phyloP scores from a whole-genome alignment of 1,139 yeast genomes.

The Pneumocystis oryctolagi region DNA sequence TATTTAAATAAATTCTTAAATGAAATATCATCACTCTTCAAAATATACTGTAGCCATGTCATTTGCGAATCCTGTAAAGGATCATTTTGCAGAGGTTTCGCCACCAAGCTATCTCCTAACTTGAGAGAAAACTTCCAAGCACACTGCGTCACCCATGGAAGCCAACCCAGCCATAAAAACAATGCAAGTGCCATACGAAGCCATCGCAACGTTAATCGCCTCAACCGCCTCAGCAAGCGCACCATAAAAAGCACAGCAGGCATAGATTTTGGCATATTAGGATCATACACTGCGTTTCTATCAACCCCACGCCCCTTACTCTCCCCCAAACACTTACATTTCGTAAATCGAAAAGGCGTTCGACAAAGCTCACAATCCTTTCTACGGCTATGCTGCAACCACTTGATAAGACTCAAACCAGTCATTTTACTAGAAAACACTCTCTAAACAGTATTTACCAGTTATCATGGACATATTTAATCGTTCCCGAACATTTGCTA shows the following conservation, averaged over 20 bases:
- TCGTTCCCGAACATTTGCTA: constrained; percentile 72
- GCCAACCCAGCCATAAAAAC: constrained; percentile 8
- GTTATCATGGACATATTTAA: constrained; percentile 82
- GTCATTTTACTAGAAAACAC: background rate
- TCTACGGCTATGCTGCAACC: constrained; percentile 58
- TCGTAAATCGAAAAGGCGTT: constrained; percentile 54
- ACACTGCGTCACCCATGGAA: background rate
- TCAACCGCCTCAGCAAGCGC: background rate
- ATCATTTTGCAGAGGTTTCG: background rate
- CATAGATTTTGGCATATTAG: constrained; percentile 8
- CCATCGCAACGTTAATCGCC: background rate
- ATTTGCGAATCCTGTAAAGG: background rate
- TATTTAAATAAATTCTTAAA: background rate
- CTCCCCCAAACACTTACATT: constrained; percentile 19
- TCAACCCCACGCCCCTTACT: background rate
- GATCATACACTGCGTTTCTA: constrained; percentile 3
- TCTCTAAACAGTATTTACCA: constrained; percentile 30
- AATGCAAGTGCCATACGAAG: constrained; percentile 4
- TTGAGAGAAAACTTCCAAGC: background rate
- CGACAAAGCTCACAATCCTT: constrained; percentile 83
- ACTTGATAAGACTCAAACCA: constrained; percentile 43
- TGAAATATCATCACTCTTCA: background rate
- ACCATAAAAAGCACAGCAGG: constrained; percentile 3
- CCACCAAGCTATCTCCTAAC: background rate
- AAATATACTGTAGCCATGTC: background rate